Percentiles rank a stretch among this genome's conserved stretches.
phyloP scores from a whole-genome alignment of 768 basidiomycete species.

The Phlegmacium glaucopus region DNA sequence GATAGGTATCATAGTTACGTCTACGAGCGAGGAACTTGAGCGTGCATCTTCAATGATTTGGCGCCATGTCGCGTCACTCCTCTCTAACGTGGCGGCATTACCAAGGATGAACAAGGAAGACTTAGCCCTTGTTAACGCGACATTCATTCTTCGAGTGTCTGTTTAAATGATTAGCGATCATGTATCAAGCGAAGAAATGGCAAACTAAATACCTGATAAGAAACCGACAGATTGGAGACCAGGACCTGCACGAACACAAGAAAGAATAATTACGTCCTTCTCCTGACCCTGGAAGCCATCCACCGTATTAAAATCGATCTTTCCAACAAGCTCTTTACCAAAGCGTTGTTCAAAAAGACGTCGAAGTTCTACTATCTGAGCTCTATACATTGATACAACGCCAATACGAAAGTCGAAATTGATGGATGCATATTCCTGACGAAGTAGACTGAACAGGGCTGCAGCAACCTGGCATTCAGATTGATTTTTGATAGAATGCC shows the following conservation, averaged over 20 bases:
- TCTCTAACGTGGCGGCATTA: constrained; percentile 82
- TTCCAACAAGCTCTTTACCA: constrained; percentile 63
- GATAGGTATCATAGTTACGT: constrained; percentile 43
- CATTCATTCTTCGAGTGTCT: constrained; percentile 93
- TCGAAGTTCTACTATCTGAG: constrained; percentile 76
- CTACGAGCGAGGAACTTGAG: constrained; percentile 54
- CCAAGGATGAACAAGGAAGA: constrained; percentile 94
- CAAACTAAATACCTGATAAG: constrained; percentile 56
- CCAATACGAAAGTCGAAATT: constrained; percentile 43
- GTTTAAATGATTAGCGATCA: constrained; percentile 3
- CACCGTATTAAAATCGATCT: constrained; percentile 93
- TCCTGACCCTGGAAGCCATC: constrained; percentile 99
- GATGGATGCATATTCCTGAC: constrained; percentile 53
- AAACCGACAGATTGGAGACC: constrained; percentile 85
- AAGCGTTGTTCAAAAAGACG: constrained; percentile 67
- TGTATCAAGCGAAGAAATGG: not conserved
- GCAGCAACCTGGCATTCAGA: constrained; percentile 74
- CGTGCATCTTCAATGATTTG: constrained; percentile 76
- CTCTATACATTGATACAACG: constrained; percentile 93
- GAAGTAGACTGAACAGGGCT: constrained; percentile 70
- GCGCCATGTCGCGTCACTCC: constrained; percentile 80
- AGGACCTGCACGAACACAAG: constrained; percentile 91
- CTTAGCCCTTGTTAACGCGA: constrained; percentile 95
- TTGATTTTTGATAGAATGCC: constrained; percentile 74
- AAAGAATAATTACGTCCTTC: constrained; percentile 96